Percentiles rank a stretch among this genome's conserved stretches.
Evolutionary conservation across 768 basidiomycete genomes (phyloP).

Genomic region (Boletus sp.): DNA sequence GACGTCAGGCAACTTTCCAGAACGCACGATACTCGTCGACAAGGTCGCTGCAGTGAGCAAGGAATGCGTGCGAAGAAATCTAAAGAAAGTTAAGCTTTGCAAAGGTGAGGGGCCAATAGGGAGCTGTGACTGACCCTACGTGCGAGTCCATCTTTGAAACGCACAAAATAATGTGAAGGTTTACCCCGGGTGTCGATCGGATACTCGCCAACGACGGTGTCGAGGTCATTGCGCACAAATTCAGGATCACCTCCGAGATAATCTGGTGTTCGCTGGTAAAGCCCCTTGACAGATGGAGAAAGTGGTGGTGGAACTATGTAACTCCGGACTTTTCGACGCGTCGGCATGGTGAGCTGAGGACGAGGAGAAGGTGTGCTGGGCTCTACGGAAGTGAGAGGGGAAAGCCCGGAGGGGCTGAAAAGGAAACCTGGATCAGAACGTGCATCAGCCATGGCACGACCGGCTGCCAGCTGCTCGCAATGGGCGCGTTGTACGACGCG

Average conservation of each 20-base stretch:
- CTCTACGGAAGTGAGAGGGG: constrained; percentile 16
- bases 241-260: constrained; percentile 35
- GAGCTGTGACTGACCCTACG: constrained; percentile 44
- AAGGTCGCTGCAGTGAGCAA: constrained; percentile 39
- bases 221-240: constrained; percentile 29
- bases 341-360: constrained; percentile 3
- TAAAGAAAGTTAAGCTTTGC: constrained; percentile 22
- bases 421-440: constrained; percentile 14
- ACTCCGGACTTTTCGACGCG: constrained; percentile 17
- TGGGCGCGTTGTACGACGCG: constrained; percentile 15
- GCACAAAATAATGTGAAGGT: constrained; percentile 58
- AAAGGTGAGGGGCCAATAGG: not conserved
- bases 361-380: constrained; percentile 2
- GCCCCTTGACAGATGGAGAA: constrained; percentile 34
- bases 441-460: constrained; percentile 17
- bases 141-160: constrained; percentile 52
- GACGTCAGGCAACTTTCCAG: not conserved
- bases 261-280: constrained; percentile 39
- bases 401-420: constrained; percentile 11
- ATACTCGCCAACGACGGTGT: constrained; percentile 60
- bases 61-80: constrained; percentile 43
- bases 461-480: not conserved
- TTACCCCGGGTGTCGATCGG: constrained; percentile 25
- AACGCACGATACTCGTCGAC: constrained; percentile 56
- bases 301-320: constrained; percentile 41